A percentile compares a stretch with the other conserved stretches of the same genome.
Evolutionary conservation across 2,329 filamentous ascomycete genomes (phyloP).

Genomic region (Aspergillus quadrilineatus): DNA sequence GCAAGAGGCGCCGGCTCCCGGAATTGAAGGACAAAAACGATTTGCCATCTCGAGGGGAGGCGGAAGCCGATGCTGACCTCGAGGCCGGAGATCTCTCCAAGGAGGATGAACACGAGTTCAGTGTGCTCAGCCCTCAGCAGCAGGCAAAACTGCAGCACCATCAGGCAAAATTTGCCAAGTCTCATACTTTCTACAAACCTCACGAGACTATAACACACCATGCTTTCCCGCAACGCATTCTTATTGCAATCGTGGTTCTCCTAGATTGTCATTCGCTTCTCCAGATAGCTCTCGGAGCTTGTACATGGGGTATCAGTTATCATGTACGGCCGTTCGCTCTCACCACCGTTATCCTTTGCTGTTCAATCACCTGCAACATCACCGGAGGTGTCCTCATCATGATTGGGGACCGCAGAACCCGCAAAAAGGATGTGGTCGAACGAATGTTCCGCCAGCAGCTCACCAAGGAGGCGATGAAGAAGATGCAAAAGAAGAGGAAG

Average conservation of each 20-base stretch:
- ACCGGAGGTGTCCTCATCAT: conserved; percentile 73
- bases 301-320: conserved; percentile 77
- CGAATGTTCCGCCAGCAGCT: conserved; percentile 73
- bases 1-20: conserved; percentile 62
- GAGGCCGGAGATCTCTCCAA: conserved; percentile 43
- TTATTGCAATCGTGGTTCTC: conserved; percentile 75
- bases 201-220: conserved; percentile 80
- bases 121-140: conserved; percentile 65
- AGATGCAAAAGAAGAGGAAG: conserved; percentile 52
- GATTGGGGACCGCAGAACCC: conserved; percentile 70
- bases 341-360: conserved; percentile 78
- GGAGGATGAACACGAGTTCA: conserved; percentile 56
- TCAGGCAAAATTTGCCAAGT: conserved; percentile 75
- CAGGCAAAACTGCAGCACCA: conserved; percentile 72
- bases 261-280: conserved; percentile 77
- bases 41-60: conserved; percentile 52
- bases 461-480: conserved; percentile 64
- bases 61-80: conserved; percentile 47
- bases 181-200: conserved; percentile 85
- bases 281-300: conserved; percentile 75
- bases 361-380: conserved; percentile 75
- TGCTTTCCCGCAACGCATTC: conserved; percentile 71
- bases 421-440: conserved; percentile 83
- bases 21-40: conserved; percentile 68
- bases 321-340: conserved; percentile 66